phyloP scores from a whole-genome alignment of 805 yeast genomes.

The Debaryomyces castellii region DNA sequence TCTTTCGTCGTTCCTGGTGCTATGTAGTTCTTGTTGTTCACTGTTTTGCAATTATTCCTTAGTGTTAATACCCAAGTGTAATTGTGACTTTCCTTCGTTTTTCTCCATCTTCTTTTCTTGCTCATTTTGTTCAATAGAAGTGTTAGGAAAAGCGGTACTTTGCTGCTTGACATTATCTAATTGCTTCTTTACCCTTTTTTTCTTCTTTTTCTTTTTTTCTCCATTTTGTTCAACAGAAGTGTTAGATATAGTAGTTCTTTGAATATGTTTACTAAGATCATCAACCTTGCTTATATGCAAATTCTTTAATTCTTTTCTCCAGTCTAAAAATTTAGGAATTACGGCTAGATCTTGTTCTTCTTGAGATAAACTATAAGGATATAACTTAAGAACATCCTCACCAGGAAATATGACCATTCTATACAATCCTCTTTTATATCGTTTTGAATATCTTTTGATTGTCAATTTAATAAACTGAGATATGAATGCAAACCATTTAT shows the following conservation, averaged over 20 bases:
- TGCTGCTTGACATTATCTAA: too few species aligned
- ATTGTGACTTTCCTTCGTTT: too few species aligned
- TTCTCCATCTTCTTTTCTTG: too few species aligned
- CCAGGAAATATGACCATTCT: background rate
- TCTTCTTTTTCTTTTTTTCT: background rate
- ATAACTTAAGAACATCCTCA: slow-evolving; percentile 4
- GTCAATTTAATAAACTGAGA: slow-evolving; percentile 4
- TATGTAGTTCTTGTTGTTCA: too few species aligned
- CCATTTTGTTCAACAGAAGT: background rate
- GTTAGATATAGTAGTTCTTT: background rate
- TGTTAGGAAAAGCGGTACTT: too few species aligned
- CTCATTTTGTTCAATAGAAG: too few species aligned
- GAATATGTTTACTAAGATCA: background rate
- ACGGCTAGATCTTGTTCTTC: slow-evolving; percentile 1
- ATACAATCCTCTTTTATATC: background rate
- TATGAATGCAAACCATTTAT: slow-evolving; percentile 9
- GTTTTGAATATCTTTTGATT: background rate
- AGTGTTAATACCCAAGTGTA: too few species aligned
- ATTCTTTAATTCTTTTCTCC: background rate
- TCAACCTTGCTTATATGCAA: background rate
- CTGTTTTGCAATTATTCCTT: too few species aligned
- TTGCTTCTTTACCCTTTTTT: background rate
- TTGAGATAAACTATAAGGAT: background rate
- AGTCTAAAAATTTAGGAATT: slow-evolving; percentile 5
- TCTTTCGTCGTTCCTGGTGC: too few species aligned